Percentiles rank a stretch among this genome's conserved stretches.
Evolutionary conservation across 331 rosid genomes (phyloP).

Genomic region (Quercus lobata): DNA sequence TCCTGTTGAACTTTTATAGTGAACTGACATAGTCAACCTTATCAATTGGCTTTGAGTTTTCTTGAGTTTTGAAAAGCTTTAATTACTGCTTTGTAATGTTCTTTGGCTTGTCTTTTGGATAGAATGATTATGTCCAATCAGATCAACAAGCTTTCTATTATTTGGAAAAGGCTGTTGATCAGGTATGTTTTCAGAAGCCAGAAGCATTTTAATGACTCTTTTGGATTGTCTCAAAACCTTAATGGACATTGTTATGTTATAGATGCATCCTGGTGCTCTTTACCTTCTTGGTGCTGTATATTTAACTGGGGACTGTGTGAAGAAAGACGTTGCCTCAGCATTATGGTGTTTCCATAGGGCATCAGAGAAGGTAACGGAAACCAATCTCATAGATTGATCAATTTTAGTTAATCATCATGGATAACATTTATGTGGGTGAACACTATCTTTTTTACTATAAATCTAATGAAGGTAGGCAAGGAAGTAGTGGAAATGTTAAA

Average conservation of each 20-base stretch:
- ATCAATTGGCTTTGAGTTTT: neutral
- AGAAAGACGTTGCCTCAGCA: constrained; percentile 70
- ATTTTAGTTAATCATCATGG: neutral
- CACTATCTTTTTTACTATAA: neutral
- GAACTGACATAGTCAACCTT: neutral
- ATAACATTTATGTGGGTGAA: neutral
- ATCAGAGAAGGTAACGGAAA: constrained; percentile 71
- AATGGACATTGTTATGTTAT: constrained; percentile 28
- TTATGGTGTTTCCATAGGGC: constrained; percentile 94
- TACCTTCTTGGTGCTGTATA: constrained; percentile 88
- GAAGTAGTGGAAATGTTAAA: neutral
- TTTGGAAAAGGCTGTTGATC: constrained; percentile 92
- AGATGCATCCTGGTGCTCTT: constrained; percentile 97
- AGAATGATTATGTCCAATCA: constrained; percentile 77
- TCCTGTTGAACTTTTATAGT: neutral
- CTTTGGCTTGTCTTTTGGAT: constrained; percentile 4
- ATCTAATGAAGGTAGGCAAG: neutral
- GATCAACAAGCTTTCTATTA: constrained; percentile 92
- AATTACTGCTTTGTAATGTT: neutral
- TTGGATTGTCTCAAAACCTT: constrained; percentile 26
- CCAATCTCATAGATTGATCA: neutral
- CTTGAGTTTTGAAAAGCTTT: neutral
- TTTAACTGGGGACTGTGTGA: constrained; percentile 84
- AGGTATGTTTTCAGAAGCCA: constrained; percentile 43
- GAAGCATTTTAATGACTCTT: constrained; percentile 12